These are phyloP conservation scores for Podaxis sp. DNA, from an alignment of 768 basidiomycete species.

Conservation along the genomic window DNA sequence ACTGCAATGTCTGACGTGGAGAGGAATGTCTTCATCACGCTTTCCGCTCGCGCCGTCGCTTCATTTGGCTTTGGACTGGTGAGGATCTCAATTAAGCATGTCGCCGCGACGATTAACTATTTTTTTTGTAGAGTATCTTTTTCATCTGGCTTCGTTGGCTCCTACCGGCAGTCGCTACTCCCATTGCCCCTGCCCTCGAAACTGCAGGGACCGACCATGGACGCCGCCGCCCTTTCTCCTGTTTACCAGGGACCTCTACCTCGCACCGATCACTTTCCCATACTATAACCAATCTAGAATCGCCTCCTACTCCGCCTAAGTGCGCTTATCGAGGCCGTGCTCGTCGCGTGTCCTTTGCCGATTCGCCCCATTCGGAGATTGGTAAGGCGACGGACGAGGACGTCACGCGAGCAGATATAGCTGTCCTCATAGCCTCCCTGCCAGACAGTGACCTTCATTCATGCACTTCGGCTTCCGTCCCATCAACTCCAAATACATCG, in stretches of 20 bases:
- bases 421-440: not conserved
- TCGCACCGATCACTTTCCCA: not conserved
- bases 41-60: conserved; percentile 33
- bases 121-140: conserved; percentile 37
- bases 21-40: conserved; percentile 27
- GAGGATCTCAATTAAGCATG: conserved; percentile 16
- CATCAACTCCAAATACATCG: not conserved
- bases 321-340: conserved; percentile 18
- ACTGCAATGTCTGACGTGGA: conserved; percentile 18
- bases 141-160: conserved; percentile 45
- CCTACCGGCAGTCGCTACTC: conserved; percentile 24
- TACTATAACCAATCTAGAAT: conserved; percentile 17
- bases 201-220: not conserved
- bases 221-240: conserved; percentile 17
- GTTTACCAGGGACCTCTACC: not conserved
- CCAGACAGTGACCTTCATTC: not conserved
- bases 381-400: not conserved
- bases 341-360: conserved; percentile 34
- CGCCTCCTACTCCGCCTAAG: conserved; percentile 22
- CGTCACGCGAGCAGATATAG: not conserved
- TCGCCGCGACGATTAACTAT: not conserved
- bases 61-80: conserved; percentile 42
- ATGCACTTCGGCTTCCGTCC: not conserved
- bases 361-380: conserved; percentile 16
- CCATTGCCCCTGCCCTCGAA: not conserved